A percentile compares a stretch with the other conserved stretches of the same genome.
Evolutionary conservation across 176 grass and related monocot genomes (phyloP).

Genomic region (Aechmea fasciata): DNA sequence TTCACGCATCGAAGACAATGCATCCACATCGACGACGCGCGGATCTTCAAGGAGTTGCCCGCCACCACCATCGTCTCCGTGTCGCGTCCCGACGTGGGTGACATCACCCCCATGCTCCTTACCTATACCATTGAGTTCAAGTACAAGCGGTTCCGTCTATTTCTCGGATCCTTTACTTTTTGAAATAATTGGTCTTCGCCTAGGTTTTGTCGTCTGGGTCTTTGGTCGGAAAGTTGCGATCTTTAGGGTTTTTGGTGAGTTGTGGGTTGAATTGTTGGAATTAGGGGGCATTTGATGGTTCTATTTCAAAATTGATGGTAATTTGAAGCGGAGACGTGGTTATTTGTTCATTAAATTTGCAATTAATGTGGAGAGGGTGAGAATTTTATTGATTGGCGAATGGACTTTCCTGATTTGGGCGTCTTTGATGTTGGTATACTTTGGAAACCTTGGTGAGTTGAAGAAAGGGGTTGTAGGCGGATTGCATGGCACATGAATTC

Average conservation of each 20-base stretch:
- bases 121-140: constrained; percentile 42
- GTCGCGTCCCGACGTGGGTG: constrained; percentile 30
- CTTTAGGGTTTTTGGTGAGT: background rate
- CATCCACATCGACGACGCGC: background rate
- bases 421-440: background rate
- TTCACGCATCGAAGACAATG: no score
- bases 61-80: constrained; percentile 25
- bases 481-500: constrained; percentile 2
- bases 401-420: background rate
- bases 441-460: constrained; percentile 1
- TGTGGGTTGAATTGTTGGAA: background rate
- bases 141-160: constrained; percentile 26
- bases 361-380: constrained; percentile 6
- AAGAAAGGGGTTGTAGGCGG: background rate
- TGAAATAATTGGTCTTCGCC: background rate
- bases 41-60: constrained; percentile 41
- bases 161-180: background rate
- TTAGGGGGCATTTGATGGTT: background rate
- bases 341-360: background rate
- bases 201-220: background rate
- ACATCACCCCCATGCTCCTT: constrained; percentile 51
- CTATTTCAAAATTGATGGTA: background rate
- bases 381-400: background rate
- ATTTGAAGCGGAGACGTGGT: background rate
- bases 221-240: background rate